Conservation (phyloP, 495 filamentous ascomycete genomes). For the Hypoxylon fuscum region DNA sequence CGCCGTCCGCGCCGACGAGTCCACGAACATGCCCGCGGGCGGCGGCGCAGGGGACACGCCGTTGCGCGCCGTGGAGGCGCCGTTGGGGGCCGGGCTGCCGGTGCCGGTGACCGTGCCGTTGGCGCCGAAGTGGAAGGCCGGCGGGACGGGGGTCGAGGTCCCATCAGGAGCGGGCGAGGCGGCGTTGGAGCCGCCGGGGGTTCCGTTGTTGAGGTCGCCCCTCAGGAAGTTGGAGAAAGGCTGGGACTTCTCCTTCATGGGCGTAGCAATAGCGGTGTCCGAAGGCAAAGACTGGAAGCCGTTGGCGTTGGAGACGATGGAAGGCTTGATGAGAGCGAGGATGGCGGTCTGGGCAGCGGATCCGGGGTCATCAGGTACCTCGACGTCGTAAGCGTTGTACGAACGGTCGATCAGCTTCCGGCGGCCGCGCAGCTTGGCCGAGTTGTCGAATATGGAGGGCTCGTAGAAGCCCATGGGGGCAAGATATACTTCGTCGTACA, state of each 20-base stretch:
- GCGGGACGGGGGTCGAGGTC: slow-evolving; percentile 70
- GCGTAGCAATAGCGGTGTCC: slow-evolving; percentile 56
- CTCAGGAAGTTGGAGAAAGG: slow-evolving; percentile 66
- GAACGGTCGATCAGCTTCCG: slow-evolving; percentile 83
- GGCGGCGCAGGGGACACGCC: slow-evolving; percentile 59
- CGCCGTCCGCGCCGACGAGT: slow-evolving; percentile 53
- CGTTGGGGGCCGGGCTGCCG: slow-evolving; percentile 55
- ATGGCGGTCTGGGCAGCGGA: slow-evolving; percentile 87
- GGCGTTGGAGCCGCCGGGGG: slow-evolving; percentile 83
- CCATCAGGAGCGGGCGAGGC: slow-evolving; percentile 87
- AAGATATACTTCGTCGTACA: slow-evolving; percentile 91
- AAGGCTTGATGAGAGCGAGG: slow-evolving; percentile 71
- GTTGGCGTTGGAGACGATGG: slow-evolving; percentile 51
- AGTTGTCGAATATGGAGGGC: slow-evolving; percentile 84
- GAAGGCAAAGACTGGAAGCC: slow-evolving; percentile 46
- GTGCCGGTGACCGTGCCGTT: slow-evolving; percentile 54
- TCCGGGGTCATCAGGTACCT: slow-evolving; percentile 84
- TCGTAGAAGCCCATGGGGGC: slow-evolving; percentile 92
- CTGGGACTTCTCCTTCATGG: slow-evolving; percentile 61
- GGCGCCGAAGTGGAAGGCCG: slow-evolving; percentile 60
- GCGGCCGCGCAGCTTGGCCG: slow-evolving; percentile 77
- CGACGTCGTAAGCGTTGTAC: slow-evolving; percentile 88
- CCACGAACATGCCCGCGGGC: slow-evolving; percentile 43
- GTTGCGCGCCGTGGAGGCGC: slow-evolving; percentile 45
- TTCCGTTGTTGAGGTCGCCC: slow-evolving; percentile 66